phyloP scores from a whole-genome alignment of 371 early-diverging fungal genomes.

The Mycotypha africana region DNA sequence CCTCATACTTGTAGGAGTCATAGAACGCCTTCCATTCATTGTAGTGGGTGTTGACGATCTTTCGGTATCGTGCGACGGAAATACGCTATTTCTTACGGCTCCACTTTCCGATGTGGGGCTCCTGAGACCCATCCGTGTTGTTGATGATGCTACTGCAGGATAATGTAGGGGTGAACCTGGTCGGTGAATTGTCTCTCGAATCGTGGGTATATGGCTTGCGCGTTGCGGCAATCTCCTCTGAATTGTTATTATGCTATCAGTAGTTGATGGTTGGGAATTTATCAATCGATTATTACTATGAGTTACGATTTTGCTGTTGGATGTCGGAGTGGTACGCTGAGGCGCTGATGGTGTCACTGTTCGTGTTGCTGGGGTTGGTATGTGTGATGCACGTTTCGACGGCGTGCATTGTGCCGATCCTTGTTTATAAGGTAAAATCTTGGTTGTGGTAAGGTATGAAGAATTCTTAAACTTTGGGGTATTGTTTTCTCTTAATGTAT shows the following conservation, averaged over 20 bases:
- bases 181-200: slow-evolving; percentile 12
- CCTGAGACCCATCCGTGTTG: slow-evolving; percentile 13
- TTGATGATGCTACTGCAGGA: slow-evolving; percentile 6
- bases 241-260: too few relatives aligned
- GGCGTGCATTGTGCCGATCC: slow-evolving; percentile 15
- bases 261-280: neutral
- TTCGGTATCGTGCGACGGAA: neutral
- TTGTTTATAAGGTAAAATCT: slow-evolving; percentile 1
- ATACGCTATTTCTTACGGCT: slow-evolving; percentile 8
- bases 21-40: slow-evolving; percentile 1
- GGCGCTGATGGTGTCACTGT: slow-evolving; percentile 15
- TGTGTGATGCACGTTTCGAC: slow-evolving; percentile 42
- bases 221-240: slow-evolving; percentile 15
- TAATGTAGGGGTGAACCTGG: slow-evolving; percentile 6
- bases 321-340: slow-evolving; percentile 12
- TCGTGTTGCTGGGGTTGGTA: slow-evolving; percentile 31
- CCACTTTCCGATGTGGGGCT: slow-evolving; percentile 16
- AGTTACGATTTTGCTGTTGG: too few relatives aligned
- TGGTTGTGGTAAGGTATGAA: too few relatives aligned
- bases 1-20: slow-evolving; percentile 6
- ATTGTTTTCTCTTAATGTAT: slow-evolving; percentile 8
- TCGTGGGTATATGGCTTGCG: slow-evolving; percentile 34
- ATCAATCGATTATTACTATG: too few relatives aligned
- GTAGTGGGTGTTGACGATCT: neutral
- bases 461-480: too few relatives aligned